phyloP scores from a whole-genome alignment of 352 stramenopile species.

The Bremia lactucae region DNA sequence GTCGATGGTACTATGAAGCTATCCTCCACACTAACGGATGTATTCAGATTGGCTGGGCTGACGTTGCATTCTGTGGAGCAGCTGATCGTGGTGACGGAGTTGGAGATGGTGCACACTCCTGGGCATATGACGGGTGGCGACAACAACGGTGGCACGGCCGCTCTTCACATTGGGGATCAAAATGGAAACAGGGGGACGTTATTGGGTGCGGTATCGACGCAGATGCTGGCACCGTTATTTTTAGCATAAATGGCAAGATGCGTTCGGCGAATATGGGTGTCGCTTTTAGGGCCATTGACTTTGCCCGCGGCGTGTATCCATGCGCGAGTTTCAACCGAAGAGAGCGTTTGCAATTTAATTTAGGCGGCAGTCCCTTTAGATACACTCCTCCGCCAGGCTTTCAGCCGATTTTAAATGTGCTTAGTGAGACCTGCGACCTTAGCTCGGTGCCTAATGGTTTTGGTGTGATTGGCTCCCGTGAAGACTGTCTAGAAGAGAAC shows the following conservation, averaged over 20 bases:
- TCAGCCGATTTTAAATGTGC: constrained; percentile 59
- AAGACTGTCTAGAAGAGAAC: constrained; percentile 78
- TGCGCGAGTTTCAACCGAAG: constrained; percentile 83
- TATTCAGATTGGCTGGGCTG: constrained; percentile 91
- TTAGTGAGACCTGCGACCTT: constrained; percentile 34
- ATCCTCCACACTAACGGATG: constrained; percentile 86
- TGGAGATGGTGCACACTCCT: constrained; percentile 86
- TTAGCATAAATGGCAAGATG: constrained; percentile 88
- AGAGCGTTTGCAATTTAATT: constrained; percentile 80
- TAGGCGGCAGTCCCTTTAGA: constrained; percentile 76
- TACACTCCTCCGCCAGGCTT: constrained; percentile 67
- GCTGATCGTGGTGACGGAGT: constrained; percentile 86
- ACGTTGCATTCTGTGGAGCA: constrained; percentile 80
- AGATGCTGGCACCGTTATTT: constrained; percentile 83
- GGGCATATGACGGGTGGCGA: constrained; percentile 89
- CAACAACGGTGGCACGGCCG: constrained; percentile 87
- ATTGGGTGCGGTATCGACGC: constrained; percentile 85
- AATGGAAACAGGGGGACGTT: constrained; percentile 89
- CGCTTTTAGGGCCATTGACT: constrained; percentile 73
- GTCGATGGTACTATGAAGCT: constrained; percentile 89
- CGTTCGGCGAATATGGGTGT: constrained; percentile 77
- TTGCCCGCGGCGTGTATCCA: constrained; percentile 74
- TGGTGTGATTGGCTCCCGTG: constrained; percentile 58
- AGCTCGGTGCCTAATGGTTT: constrained; percentile 55
- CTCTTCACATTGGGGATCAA: constrained; percentile 77